Evolutionary conservation across 768 basidiomycete species (phyloP), one percentile per base, ranked within the genome.

Genomic region (Cyclocybe cylindracea): DNA sequence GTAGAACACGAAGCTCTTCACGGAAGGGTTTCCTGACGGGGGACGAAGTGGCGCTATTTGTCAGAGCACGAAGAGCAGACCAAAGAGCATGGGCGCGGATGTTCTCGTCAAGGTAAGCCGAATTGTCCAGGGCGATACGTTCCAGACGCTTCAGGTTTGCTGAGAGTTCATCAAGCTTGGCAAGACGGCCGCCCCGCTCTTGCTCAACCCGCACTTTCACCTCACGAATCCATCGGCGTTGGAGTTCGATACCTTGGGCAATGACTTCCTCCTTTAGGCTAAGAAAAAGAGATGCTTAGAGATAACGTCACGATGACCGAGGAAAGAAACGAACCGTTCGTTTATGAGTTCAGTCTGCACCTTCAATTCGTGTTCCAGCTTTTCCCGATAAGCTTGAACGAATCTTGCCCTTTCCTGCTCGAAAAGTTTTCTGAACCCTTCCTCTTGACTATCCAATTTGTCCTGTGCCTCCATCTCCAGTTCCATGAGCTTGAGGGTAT

Each of bases 221-320:
- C 52, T 98, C 94, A 32, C 92, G 86, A 38, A 99, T 90, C 95
- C 96, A 98, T 48, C 92, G 83, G 44, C 94, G 86, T 66, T 98
- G 97, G 18, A 98, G 84, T 71, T 98, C 97, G 62, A 99, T 94
- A 13, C 95, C 97, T 68, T 98, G 95, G 3, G 94, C 89, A 45
- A 98, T 80, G 47, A 98, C 93, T 67, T 96, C 94, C 66, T 96
- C 92, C 67, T 88, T 91, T 52, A 99, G 78, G 38, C 94, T 97
- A 51, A 9, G 53, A 19, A 51, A 18, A 29, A 49, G 46, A 43
- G 34, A 36, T 42, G 11, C 39, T 10, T 53, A 10, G 19, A 47
- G 40, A 42, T 34, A 37, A 54, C 13, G 19, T 48, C 24, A 13
- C 16, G 31, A 37, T 19, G 39, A 14, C n/a, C 29, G 54, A 35